phyloP scores from a whole-genome alignment of 106 monocot genomes.

The Agapanthus africanus region DNA sequence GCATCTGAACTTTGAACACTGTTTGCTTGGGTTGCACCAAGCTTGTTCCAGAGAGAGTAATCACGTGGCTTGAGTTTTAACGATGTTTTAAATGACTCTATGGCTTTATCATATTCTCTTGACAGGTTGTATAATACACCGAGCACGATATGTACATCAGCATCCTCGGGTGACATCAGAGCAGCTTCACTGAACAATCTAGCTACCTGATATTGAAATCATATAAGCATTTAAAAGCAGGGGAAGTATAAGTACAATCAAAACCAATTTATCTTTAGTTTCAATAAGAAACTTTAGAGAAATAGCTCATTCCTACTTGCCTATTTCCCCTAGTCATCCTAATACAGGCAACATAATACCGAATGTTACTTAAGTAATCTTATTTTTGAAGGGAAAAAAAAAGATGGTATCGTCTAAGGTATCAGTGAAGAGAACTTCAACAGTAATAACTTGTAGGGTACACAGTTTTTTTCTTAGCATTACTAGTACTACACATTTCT shows the following conservation, averaged over 20 bases:
- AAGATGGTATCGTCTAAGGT: not conserved
- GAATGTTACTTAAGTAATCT: too few species aligned
- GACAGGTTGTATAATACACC: slow-evolving; percentile 93
- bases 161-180: slow-evolving; percentile 92
- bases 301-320: not conserved
- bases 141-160: slow-evolving; percentile 93
- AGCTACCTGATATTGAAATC: slow-evolving; percentile 48
- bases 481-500: not conserved
- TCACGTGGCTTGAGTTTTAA: slow-evolving; percentile 87
- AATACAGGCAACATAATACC: too few species aligned
- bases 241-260: not conserved
- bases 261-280: not conserved
- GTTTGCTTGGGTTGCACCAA: slow-evolving; percentile 98
- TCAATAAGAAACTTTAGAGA: not conserved
- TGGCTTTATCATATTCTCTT: slow-evolving; percentile 95
- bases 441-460: not conserved
- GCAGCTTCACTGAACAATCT: slow-evolving; percentile 90
- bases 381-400: not conserved
- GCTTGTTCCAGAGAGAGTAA: slow-evolving; percentile 99
- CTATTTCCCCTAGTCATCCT: not conserved
- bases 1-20: slow-evolving; percentile 94
- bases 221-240: not conserved
- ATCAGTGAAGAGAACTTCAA: not conserved
- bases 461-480: too few species aligned
- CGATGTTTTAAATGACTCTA: slow-evolving; percentile 65